Percentiles rank a stretch among this genome's conserved stretches.
phyloP scores from a whole-genome alignment of 441 rosid genomes.

The Erodium moschatum region DNA sequence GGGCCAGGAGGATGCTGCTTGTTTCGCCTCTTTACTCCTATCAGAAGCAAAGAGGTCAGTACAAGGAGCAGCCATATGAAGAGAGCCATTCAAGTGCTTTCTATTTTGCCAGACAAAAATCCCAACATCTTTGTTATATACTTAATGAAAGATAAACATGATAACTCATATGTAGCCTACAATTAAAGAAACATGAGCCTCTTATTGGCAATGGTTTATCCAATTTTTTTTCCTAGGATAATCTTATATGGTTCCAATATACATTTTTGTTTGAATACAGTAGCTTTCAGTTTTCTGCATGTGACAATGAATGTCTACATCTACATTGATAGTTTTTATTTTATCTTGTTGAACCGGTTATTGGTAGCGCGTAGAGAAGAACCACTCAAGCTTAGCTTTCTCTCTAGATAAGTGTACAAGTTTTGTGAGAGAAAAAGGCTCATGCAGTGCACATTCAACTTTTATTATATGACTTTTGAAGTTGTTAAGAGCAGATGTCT shows the following conservation, averaged over 20 bases:
- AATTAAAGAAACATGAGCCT: background rate
- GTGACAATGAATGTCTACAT: too few relatives aligned
- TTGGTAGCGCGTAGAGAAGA: too few relatives aligned
- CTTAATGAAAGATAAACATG: background rate
- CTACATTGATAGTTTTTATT: too few relatives aligned
- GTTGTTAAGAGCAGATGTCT: too few relatives aligned
- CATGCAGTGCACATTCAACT: too few relatives aligned
- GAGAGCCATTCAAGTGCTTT: background rate
- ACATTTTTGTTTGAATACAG: background rate
- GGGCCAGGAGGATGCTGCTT: background rate
- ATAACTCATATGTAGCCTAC: background rate
- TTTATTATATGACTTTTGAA: too few relatives aligned
- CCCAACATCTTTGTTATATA: background rate
- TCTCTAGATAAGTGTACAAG: too few relatives aligned
- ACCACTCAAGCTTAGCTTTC: too few relatives aligned
- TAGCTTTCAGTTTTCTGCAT: background rate
- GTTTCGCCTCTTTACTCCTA: background rate
- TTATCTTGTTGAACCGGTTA: too few relatives aligned
- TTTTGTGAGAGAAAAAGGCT: too few relatives aligned
- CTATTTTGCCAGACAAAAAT: background rate
- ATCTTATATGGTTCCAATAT: background rate
- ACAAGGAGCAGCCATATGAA: background rate
- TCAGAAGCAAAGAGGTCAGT: background rate
- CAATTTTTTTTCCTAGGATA: background rate
- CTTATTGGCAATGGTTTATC: background rate